Base-by-base conservation (phyloP, 495 filamentous ascomycete species). In the Sporormia fimetaria region DNA sequence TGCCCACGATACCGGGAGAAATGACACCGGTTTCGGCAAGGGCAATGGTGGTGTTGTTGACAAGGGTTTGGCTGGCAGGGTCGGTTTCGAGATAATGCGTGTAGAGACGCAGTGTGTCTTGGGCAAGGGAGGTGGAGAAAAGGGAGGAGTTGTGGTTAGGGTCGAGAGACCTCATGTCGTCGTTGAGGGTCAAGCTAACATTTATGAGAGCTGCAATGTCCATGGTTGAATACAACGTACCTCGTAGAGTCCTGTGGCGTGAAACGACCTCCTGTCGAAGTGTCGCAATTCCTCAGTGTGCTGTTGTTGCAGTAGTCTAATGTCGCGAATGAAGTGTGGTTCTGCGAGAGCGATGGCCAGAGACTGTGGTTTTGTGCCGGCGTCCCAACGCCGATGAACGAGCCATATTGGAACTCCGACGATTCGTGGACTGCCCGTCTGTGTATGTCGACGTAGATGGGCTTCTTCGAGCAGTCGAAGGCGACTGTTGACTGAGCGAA, bases 391-490 rank as follows among this genome's bases (percentile, higher is more conserved):
- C 57, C 57, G 18, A 61, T 57, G 35, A 61, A 61, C 6, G 52
- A 47, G 21, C 57, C 57, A 45, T 58, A 58, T 36, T 58, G 56
- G 33, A 57, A 57, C 4, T 34, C 33, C 16, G 35, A 33, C 11
- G 40, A 44, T 14, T 44, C 50, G 14, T 52, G 47, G 3, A 58
- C 56, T 21, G 42, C 51, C 16, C 57, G 27, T 34, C 49, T 52
- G 40, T 61, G 57, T 14, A 61, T 57, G 22, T 61, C 57, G 23
- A 61, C 56, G 32, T 61, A 61, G 53, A 61, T 55, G 12, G 57
- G 57, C 39, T 52, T 35, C 31, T 40, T 54, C 10, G 49, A 47
- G 37, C 57, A 61, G 39, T 61, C 54, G 42, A 58, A 57, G 9
- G 56, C 57, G 27, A 41, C 37, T 30, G 46, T 46, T 20, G 40